Evolutionary conservation across 2,329 filamentous ascomycete species (phyloP).

Genomic region (Neocucurbitaria cava): DNA sequence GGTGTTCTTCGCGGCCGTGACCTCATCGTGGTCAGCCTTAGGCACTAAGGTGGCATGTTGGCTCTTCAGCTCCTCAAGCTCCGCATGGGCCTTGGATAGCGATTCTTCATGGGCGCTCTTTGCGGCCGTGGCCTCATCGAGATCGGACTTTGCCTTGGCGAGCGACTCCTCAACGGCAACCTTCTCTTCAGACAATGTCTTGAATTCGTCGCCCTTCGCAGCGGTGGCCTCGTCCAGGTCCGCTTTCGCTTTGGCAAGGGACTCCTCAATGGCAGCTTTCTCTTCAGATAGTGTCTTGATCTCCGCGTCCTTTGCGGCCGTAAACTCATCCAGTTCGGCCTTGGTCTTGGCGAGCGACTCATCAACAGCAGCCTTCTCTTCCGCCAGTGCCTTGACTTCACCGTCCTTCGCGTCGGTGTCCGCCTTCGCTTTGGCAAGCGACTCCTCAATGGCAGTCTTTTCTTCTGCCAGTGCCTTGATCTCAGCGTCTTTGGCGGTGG

Average conservation of each 20-base stretch:
- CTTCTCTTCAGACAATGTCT: conserved; percentile 27
- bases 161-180: conserved; percentile 21
- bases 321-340: conserved; percentile 28
- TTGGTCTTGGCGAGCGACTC: conserved; percentile 29
- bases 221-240: conserved; percentile 23
- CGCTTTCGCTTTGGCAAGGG: conserved; percentile 22
- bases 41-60: conserved; percentile 21
- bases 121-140: conserved; percentile 20
- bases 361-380: conserved; percentile 23
- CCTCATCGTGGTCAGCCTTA: conserved; percentile 31
- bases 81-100: conserved; percentile 27
- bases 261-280: conserved; percentile 18
- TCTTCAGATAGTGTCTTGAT: conserved; percentile 29
- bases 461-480: conserved; percentile 30
- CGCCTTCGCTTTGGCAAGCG: conserved; percentile 23
- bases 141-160: conserved; percentile 29
- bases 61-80: conserved; percentile 29
- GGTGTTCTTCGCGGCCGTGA: conserved; percentile 16
- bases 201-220: conserved; percentile 22
- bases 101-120: conserved; percentile 21
- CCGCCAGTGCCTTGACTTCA: conserved; percentile 27
- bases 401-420: conserved; percentile 19
- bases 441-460: conserved; percentile 18
- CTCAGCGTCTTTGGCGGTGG: conserved; percentile 35
- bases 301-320: conserved; percentile 35